Evolutionary conservation across 495 filamentous ascomycete species (phyloP), one percentile per base, ranked within the genome.

Genomic region (Filosporella fistucella): DNA sequence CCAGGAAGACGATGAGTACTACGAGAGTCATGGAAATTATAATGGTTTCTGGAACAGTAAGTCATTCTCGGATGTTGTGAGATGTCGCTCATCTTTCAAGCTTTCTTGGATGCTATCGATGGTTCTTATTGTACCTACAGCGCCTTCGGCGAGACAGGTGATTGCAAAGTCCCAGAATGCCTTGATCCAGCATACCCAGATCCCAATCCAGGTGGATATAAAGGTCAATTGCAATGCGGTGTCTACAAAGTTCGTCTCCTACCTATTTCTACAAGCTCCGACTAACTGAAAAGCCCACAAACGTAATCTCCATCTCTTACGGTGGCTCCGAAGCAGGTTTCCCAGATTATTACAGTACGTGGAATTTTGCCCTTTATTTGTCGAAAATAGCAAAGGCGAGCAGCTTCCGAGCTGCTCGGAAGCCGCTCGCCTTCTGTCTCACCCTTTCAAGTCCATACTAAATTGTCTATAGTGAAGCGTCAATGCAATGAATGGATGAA

Each of bases 241-340:
- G 62, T 71, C 41, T 80, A 36, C n/a, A 8, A 21, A 22, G 13
- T 38, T 20, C 10, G 18, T 4, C 5, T 10, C 17, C 35, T 20
- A 21, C 8, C 35, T 38, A 13, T 21, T 35, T 7, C 8, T 4
- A 21, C 17, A n/a, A 38, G 8, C 20, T 16, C 23, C 17, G 35
- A 20, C 17, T 38, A 38, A 21, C n/a, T n/a, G n/a, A 73, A 42
- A 64, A 76, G 33, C 70, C 76, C 12, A 75, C 80, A 2, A 80
- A 77, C 33, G 80, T 83, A 5, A 73, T 84, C 44, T 80, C 75
- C 1, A 72, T 77, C 42, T 81, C 77, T 0, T 84, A 83, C 51
- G 71, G 70, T 23, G 64, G 63, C 24, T 69, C 69, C 34, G 80
- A 84, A 50, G 64, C 63, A 10, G 69, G 67, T 25, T 61, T 76